These are phyloP conservation scores for Davidsoniella eucalypti DNA, from an alignment of 2,329 filamentous ascomycete species.

Conservation along the genomic window DNA sequence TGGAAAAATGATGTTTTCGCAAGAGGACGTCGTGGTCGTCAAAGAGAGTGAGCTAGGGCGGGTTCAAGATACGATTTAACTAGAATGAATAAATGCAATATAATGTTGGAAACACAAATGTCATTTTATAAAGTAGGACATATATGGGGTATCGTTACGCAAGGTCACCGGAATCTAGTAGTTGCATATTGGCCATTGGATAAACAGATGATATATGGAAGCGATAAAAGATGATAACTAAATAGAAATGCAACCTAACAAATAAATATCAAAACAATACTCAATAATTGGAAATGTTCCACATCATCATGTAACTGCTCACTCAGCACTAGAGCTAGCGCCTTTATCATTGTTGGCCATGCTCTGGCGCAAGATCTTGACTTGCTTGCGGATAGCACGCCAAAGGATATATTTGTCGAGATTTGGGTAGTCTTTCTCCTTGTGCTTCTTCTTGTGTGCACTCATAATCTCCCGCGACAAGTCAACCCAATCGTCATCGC, in stretches of 20 bases:
- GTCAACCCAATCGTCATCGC: conserved; percentile 24
- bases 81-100: background rate
- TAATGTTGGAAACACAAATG: background rate
- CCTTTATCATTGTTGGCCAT: conserved; percentile 22
- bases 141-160: no score
- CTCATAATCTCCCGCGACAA: conserved; percentile 13
- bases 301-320: no score
- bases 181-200: no score
- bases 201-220: no score
- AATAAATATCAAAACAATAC: no score
- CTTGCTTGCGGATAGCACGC: conserved; percentile 46
- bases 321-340: no score
- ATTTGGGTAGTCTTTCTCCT: conserved; percentile 12
- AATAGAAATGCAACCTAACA: no score
- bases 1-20: conserved; percentile 43
- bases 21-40: background rate
- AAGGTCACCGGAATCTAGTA: no score
- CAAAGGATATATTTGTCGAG: conserved; percentile 38
- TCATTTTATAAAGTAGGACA: background rate
- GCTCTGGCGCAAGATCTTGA: conserved; percentile 42
- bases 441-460: background rate
- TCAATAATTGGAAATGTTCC: no score
- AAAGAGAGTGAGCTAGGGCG: background rate
- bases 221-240: no score
- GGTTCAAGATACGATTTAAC: background rate